Base-by-base conservation (phyloP, 2,329 filamentous ascomycete species). In the Alternaria postmessia region DNA sequence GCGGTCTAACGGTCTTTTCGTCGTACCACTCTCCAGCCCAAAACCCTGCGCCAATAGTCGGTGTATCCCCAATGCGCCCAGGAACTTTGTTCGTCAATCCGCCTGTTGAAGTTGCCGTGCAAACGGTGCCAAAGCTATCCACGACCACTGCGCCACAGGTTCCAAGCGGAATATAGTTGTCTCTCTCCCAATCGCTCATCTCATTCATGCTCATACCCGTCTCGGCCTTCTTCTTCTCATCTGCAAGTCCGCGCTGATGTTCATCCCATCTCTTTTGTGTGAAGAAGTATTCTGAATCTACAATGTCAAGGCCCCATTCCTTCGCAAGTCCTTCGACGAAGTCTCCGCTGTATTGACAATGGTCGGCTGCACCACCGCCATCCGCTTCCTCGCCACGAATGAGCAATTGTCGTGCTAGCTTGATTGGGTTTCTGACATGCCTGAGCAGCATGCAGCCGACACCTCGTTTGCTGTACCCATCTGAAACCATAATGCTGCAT, bases 71-170 rank as follows among this genome's bases (percentile, higher is more conserved):
- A 64, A 96, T 89, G 20, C 93, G 84, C 0, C 93, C 93, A 0
- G 91, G 91, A 55, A 94, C 80, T 81, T 97, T 97, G 76, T 97
- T 97, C 22, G 93, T 97, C 77, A 96, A 76, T 0, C 93, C 93
- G 5, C 93, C 93, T 0, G 87, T 89, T 36, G 84, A 87, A 0
- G 87, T 89, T 3, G 87, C 87, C 46, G 83, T 84, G 54, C 91
- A 93, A 3, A 96, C 78, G 4, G 90, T 87, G 0, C 93, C 93
- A 41, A 88, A 85, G n/a, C 81, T 82, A 75, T 96, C 93, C 7
- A 96, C 80, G 24, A 91, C 92, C 0, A 96, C 92, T 7, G 91
- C 92, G 1, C 93, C 93, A 30, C 91, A 90, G 0, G 93, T 97
- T 0, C 93, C 93, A 78, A 96, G 92, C 1, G 92, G 90, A 16